Evolutionary conservation across 2,329 filamentous ascomycete genomes (phyloP), one percentile per base, ranked within the genome.

Genomic region (Epichloe coenophiala): DNA sequence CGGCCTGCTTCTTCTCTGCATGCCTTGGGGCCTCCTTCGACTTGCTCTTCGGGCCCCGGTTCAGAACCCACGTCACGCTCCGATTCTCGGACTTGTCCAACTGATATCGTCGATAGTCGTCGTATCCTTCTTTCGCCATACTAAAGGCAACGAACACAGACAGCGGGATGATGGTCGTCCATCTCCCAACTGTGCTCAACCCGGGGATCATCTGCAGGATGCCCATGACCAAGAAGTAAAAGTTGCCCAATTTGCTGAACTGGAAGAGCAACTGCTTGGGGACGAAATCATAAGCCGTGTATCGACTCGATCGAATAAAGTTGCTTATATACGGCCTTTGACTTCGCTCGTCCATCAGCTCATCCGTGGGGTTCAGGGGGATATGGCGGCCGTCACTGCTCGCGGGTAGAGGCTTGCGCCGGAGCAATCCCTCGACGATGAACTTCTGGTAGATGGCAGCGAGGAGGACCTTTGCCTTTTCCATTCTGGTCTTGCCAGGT

Each of bases 241-340:
- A 94, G 68, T 97, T 96, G 58, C 88, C 89, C 41, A 96, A 73
- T 63, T 95, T 95, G 55, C 87, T 91, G 61, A 95, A 95, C 63
- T 97, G 91, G 48, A 88, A 93, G 51, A 91, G 77, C 6, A 97
- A 70, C 65, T 96, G 91, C 54, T 86, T 84, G 0, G 90, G 90
- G 11, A 96, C 61, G 60, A 97, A 97, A 61, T 89, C 86, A 80
- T 83, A 95, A 2, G 89, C 66, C 1, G 86, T 95, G 63, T 97
- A 96, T 23, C 90, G 81, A 62, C 84, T 91, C 1, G 88, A 94
- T 5, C 89, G 81, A 59, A 97, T 95, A 53, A 81, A 85, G 62
- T 97, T 97, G 53, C 75, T 78, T 27, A 88, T 72, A 61, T 90
- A 93, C 1, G 78, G 74, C 57, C 81, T 84, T 15, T 79, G 79